Base-by-base conservation (phyloP, 441 rosid genomes). In the Erysimum cheiri region DNA sequence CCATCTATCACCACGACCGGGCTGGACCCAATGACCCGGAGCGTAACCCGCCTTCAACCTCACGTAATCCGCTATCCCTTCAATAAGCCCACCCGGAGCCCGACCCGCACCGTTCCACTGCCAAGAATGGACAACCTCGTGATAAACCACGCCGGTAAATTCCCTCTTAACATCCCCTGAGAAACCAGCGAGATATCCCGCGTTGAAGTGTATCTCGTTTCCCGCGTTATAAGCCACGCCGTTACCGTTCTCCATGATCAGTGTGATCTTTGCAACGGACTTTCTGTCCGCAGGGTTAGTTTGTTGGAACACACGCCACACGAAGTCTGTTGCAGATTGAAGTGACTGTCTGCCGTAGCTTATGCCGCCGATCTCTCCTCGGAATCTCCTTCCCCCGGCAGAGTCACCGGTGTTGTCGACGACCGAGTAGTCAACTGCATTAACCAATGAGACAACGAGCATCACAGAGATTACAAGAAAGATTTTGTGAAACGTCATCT, bases 1-100 rank as follows among this genome's bases (percentile, higher is more conserved):
- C 90, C 94, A 88, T 46, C 77, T 62, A 19, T 77, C 37, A 4
- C 88, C 86, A 52, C 74, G 44, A 13, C 93, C 86, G 0, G 85
- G 78, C 11, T 71, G 15, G 46, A 72, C 87, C 88, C 85, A 83
- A 6, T 84, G 77, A 44, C 71, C 48, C 0, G 83, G 80, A 2
- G 24, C 76, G 1, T 53, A 82, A 8, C 80, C 76, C 1, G 89
- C 83, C 71, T 73, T 85, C 6, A 85, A 60, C 78, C 88, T 80
- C 61, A 82, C 85, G 26, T 57, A 84, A 50, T 86, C 88, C 0
- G 85, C 85, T 10, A 82, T 61, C 8, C 85, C 90, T 72, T 77
- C 84, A 1, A 77, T 67, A 24, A 88, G 67, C 7, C 72, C 83
- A 2, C 69, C 58, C 0, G 85, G 85, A 11, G 80, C 77, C 14